These are phyloP conservation scores for Trichoderma gracile DNA, from an alignment of 2,329 filamentous ascomycete species.

Conservation along the genomic window DNA sequence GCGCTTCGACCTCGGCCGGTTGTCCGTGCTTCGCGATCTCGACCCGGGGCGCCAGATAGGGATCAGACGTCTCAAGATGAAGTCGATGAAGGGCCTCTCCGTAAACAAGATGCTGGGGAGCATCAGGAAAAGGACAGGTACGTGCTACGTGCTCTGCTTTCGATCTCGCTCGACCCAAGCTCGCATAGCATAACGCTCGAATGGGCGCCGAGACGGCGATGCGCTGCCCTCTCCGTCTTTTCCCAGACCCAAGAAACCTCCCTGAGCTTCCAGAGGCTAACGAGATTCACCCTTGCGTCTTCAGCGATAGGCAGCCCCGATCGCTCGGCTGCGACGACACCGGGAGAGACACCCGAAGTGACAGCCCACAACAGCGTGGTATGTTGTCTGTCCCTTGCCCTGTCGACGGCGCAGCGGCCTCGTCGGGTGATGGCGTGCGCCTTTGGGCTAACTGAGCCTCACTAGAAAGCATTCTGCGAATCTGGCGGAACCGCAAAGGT, in stretches of 20 bases:
- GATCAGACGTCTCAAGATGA: slow-evolving; percentile 36
- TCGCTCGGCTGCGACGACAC: slow-evolving; percentile 32
- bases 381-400: slow-evolving; percentile 38
- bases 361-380: slow-evolving; percentile 67
- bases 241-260: neutral
- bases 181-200: neutral
- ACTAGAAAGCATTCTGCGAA: slow-evolving; percentile 78
- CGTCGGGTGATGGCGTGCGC: neutral
- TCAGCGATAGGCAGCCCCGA: slow-evolving; percentile 8
- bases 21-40: neutral
- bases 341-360: slow-evolving; percentile 64
- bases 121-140: slow-evolving; percentile 52
- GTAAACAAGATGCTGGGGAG: slow-evolving; percentile 59
- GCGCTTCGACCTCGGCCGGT: slow-evolving; percentile 6
- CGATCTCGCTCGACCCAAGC: neutral
- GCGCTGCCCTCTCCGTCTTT: neutral
- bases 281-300: neutral
- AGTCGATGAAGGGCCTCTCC: slow-evolving; percentile 54
- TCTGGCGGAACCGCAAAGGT: slow-evolving; percentile 62
- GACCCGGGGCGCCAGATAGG: neutral
- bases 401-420: neutral
- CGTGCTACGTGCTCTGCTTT: slow-evolving; percentile 14
- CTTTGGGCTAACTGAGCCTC: slow-evolving; percentile 29
- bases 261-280: neutral
- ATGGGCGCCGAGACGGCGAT: slow-evolving; percentile 3